A percentile compares a stretch with the other conserved stretches of the same genome.
These are phyloP conservation scores for Diplotaxis tenuifolia DNA, from an alignment of 345 rosid species.

Conservation along the genomic window DNA sequence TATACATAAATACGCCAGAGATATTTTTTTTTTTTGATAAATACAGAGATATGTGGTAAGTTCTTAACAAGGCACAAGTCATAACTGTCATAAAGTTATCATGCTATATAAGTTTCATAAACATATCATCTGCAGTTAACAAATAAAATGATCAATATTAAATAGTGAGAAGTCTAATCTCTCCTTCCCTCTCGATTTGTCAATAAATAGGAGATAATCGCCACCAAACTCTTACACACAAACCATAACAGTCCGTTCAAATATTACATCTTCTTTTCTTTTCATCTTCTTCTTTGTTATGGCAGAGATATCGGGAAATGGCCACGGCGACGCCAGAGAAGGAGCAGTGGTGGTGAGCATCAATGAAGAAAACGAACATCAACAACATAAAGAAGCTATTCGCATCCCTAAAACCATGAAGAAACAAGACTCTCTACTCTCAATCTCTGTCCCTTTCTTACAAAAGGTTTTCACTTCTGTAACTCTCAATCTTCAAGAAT, in stretches of 20 bases:
- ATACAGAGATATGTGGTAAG: neutral
- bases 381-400: conserved; percentile 24
- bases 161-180: conserved; percentile 16
- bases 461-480: conserved; percentile 62
- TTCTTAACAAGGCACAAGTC: neutral
- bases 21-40: neutral
- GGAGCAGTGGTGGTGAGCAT: conserved; percentile 52
- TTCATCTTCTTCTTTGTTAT: conserved; percentile 25
- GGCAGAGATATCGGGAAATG: conserved; percentile 47
- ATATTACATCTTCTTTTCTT: neutral
- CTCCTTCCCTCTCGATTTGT: conserved; percentile 12
- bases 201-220: conserved; percentile 31
- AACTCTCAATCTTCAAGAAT: neutral
- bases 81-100: conserved; percentile 12
- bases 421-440: conserved; percentile 43
- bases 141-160: conserved; percentile 1
- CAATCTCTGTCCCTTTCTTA: conserved; percentile 63
- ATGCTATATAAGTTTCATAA: neutral
- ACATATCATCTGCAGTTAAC: neutral
- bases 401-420: conserved; percentile 10
- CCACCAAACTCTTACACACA: conserved; percentile 34
- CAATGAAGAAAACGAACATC: conserved; percentile 37
- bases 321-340: conserved; percentile 28
- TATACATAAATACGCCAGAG: neutral
- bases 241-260: conserved; percentile 11